phyloP scores from a whole-genome alignment of 352 stramenopile genomes.

The Phytophthora multivora region DNA sequence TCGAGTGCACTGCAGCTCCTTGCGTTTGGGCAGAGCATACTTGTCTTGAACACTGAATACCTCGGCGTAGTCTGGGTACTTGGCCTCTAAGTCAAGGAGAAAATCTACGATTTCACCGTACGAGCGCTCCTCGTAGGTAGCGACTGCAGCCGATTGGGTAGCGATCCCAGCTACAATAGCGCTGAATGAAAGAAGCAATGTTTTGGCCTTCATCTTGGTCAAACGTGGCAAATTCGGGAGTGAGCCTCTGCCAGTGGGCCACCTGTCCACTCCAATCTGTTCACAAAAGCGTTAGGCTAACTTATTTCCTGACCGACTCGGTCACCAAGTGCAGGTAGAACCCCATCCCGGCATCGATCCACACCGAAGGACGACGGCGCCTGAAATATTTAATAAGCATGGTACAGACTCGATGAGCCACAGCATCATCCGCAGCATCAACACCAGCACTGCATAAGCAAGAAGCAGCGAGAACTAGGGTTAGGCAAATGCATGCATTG shows the following conservation, averaged over 20 bases:
- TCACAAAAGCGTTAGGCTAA: background rate
- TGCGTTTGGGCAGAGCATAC: conserved; percentile 63
- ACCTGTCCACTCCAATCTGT: conserved; percentile 3
- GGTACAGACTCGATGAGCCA: background rate
- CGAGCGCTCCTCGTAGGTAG: conserved; percentile 54
- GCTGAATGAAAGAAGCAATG: conserved; percentile 1
- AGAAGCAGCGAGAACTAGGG: too few species aligned
- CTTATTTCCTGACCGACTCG: background rate
- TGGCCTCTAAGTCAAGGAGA: conserved; percentile 55
- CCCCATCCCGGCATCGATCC: conserved; percentile 5
- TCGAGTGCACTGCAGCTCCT: conserved; percentile 57
- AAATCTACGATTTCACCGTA: conserved; percentile 79
- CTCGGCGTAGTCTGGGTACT: conserved; percentile 72
- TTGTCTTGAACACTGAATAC: conserved; percentile 81
- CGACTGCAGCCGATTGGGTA: conserved; percentile 1
- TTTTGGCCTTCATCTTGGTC: conserved; percentile 15
- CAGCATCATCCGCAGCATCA: too few species aligned
- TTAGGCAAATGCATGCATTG: too few species aligned
- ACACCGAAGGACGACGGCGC: conserved; percentile 2
- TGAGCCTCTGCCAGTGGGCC: background rate
- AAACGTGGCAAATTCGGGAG: conserved; percentile 6
- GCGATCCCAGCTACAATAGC: conserved; percentile 1
- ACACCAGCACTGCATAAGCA: too few species aligned
- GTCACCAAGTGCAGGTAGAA: background rate
- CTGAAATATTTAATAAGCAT: too few species aligned